A percentile compares a stretch with the other conserved stretches of the same genome.
phyloP scores from a whole-genome alignment of 306 rosid species.

The Herpetospermum pedunculosum region DNA sequence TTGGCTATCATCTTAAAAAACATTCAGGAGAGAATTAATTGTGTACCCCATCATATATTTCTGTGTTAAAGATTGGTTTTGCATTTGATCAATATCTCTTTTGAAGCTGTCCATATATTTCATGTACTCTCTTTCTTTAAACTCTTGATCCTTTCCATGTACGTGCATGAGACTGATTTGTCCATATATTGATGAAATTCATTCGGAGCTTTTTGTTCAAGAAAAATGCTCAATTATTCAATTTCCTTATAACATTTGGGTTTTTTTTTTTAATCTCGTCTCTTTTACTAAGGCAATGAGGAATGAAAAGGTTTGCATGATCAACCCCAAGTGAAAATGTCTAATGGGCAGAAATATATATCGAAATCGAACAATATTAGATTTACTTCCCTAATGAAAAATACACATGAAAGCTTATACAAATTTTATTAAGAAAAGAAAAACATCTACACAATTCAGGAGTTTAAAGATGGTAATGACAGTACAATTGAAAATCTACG shows the following conservation, averaged over 20 bases:
- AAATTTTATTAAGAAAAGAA: not conserved
- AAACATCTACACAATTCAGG: not conserved
- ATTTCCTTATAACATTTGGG: not conserved
- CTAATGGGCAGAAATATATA: not conserved
- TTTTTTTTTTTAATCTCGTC: not conserved
- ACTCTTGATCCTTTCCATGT: not conserved
- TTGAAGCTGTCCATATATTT: not conserved
- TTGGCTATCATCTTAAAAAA: constrained; percentile 28
- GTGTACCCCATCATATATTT: not conserved
- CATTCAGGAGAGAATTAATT: not conserved
- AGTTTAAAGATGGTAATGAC: not conserved
- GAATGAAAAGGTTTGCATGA: not conserved
- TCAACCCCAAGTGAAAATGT: not conserved
- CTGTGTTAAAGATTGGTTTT: not conserved
- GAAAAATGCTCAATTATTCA: not conserved
- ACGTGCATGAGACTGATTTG: constrained; percentile 4
- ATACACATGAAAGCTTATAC: no score
- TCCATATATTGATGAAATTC: not conserved
- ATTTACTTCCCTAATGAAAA: no score
- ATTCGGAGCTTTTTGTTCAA: not conserved
- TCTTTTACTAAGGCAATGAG: not conserved
- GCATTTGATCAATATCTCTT: not conserved
- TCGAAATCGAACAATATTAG: no score
- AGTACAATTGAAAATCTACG: not conserved
- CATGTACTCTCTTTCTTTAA: not conserved